Evolutionary conservation across 179 eudicot species (phyloP), one percentile per base, ranked within the genome.

Genomic region (Sideroxylon spinosum): DNA sequence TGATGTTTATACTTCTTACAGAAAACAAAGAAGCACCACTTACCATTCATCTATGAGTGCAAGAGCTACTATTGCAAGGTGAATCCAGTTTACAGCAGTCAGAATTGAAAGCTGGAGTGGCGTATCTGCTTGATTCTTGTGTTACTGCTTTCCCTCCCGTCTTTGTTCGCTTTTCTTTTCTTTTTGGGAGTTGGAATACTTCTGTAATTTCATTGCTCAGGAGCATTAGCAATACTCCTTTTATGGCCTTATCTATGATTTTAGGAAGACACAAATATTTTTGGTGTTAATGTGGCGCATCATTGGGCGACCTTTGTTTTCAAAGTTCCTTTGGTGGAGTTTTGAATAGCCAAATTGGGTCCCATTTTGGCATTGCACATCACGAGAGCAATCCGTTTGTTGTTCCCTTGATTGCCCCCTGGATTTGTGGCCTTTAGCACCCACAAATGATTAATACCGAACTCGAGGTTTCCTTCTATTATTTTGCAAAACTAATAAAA

Each of bases 21-120:
- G 97, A 82, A 93, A 93, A 78, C 90, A 91, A 52, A 91, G 98
- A 83, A 95, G 98, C 84, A 81, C 89, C 28, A 93, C 85, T 74
- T 95, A 93, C 74, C 98, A 91, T 84, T 53, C 95, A 8, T 84
- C 97, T 17, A 93, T 95, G 93, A 91, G 97, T 76, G 92, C 85
- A 52, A 91, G 98, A 85, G 89, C 97, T 69, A 80, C 85, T 20
- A 67, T 91, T 60, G 37, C 82, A 14, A 76, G 78, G 57, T 75
- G 69, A 75, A 26, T 20, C 64, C 55, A 20, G 28, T 57, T 59
- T 20, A 17, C 19, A 53, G 76, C 46, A 37, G 52, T 37, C n/a
- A 7, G 29, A 59, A 59, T n/a, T 59, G 67, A 74, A 37, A 59
- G 13, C 55, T 20, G 53, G 52, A 19, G 22, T 9, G 16, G n/a